phyloP scores from a whole-genome alignment of 2,329 filamentous ascomycete species.

The Cadophora gregata region DNA sequence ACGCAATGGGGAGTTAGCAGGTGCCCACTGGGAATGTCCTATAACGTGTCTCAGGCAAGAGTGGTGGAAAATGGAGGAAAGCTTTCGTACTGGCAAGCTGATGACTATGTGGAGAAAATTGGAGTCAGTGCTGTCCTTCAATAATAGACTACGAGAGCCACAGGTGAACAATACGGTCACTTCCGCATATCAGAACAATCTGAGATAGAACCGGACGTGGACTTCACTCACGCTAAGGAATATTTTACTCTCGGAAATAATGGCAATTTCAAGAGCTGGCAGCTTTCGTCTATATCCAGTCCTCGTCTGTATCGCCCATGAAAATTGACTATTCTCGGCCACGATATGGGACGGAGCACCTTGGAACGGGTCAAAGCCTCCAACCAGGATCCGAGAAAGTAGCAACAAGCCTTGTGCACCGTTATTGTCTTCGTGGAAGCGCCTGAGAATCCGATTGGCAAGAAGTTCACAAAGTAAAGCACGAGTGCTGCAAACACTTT shows the following conservation, averaged over 20 bases:
- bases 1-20: too few relatives aligned
- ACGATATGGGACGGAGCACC: constrained; percentile 74
- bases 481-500: constrained; percentile 80
- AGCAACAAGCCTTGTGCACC: constrained; percentile 74
- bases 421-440: constrained; percentile 79
- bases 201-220: background rate
- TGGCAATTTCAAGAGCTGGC: constrained; percentile 82
- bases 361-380: constrained; percentile 85
- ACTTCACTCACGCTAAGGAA: constrained; percentile 61
- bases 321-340: constrained; percentile 54
- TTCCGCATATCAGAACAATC: background rate
- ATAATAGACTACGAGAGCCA: background rate
- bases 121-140: background rate
- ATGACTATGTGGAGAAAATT: constrained; percentile 51
- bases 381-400: constrained; percentile 79
- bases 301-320: constrained; percentile 51
- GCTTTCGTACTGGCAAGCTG: constrained; percentile 65
- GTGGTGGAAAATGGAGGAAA: too few relatives aligned
- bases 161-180: too few relatives aligned
- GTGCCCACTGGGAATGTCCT: too few relatives aligned
- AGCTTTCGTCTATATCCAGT: constrained; percentile 55
- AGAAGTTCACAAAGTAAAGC: constrained; percentile 82
- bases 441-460: constrained; percentile 76
- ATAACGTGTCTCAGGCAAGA: too few relatives aligned
- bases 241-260: constrained; percentile 79